Base-by-base conservation (phyloP, 768 basidiomycete genomes). In the Mycena chlorophos region DNA sequence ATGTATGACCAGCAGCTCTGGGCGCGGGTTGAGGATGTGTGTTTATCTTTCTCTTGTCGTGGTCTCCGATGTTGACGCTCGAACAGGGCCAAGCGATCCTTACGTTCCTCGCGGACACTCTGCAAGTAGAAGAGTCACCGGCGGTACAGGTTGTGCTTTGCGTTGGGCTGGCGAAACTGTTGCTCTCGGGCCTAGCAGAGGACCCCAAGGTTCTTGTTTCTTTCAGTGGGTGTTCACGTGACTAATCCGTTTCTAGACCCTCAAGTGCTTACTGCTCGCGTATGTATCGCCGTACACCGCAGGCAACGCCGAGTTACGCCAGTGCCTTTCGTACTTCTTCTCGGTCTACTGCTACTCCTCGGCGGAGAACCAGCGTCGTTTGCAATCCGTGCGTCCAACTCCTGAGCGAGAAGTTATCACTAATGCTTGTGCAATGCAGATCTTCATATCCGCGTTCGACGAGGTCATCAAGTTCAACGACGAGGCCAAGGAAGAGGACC, bases 291-390 rank as follows among this genome's bases (percentile, higher is more conserved):
- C 94, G 1, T 84, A 88, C 42, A 97, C 95, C 0, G 80, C 76
- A 10, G 82, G 86, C 23, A 98, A 97, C 66, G 87, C 89, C 60
- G 84, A 91, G 60, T 77, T 98, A 17, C 80, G 93, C 40, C 96
- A 98, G 70, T 98, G 94, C 66, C 76, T 99, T 14, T 86, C 92
- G 4, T 98, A 97, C 69, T 98, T 98, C 78, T 89, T 99, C 75
- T 93, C 94, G 0, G 87, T 94, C 0, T 98, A 91, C 67, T 91
- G 92, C 67, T 97, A 91, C 69, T 92, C 94, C 0, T 87, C 91
- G 0, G 70, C 85, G 5, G 70, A 67, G 17, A 96, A 98, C 66
- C 94, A 98, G 72, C 79, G 63, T 67, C 82, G 77, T 77, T 85
- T 76, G 61, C 82, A 78, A 50, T 71, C 71, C 49, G 81, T 81